phyloP scores from a whole-genome alignment of 1,284 basidiomycete genomes.

The Tilletia caries region DNA sequence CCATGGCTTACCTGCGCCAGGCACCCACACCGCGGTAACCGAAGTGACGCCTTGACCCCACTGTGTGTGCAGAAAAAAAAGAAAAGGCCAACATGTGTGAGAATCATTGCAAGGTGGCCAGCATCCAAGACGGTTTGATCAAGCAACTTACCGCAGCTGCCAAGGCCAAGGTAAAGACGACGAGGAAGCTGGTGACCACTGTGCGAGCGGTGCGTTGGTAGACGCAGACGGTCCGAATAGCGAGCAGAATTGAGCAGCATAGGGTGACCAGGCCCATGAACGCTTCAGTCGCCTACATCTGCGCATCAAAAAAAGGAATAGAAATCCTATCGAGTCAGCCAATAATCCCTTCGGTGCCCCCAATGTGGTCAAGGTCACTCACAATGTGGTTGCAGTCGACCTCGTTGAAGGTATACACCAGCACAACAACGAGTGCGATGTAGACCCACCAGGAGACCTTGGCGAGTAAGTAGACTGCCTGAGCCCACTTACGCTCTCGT shows the following conservation, averaged over 20 bases:
- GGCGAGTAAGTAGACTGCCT: neutral
- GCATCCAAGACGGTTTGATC: too few species aligned
- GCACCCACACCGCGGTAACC: conserved; percentile 24
- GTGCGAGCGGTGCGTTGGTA: conserved; percentile 22
- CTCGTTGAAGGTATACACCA: neutral
- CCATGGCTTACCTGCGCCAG: conserved; percentile 25
- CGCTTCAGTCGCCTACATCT: conserved; percentile 26
- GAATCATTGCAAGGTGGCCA: too few species aligned
- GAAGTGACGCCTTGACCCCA: conserved; percentile 38
- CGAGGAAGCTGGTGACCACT: conserved; percentile 21
- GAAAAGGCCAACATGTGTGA: neutral
- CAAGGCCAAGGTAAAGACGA: conserved; percentile 24
- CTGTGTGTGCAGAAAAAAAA: neutral
- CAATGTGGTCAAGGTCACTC: conserved; percentile 24
- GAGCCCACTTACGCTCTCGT: neutral
- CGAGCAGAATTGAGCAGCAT: conserved; percentile 25
- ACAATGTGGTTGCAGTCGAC: neutral
- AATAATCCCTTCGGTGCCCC: too few species aligned
- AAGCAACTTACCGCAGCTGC: conserved; percentile 22
- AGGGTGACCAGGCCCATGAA: conserved; percentile 32
- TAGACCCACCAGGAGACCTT: conserved; percentile 6
- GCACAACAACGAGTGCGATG: neutral
- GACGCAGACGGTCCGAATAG: conserved; percentile 31
- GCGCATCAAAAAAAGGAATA: too few species aligned
- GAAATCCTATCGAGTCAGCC: too few species aligned